A percentile compares a stretch with the other conserved stretches of the same genome.
Conservation (phyloP, 345 rosid genomes). For the Anacardium occidentale region DNA sequence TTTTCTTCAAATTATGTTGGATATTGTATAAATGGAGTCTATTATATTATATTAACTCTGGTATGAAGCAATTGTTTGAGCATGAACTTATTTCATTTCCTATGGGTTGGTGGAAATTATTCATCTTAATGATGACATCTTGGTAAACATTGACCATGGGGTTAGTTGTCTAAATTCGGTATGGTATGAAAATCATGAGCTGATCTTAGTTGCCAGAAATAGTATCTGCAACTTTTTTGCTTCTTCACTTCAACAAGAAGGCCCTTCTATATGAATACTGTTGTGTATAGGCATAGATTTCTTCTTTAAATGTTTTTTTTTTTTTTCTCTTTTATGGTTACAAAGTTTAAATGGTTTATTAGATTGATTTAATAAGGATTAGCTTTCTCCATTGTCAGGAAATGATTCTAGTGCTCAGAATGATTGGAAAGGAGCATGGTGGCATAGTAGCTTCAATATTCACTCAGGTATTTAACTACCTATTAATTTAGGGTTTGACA, state of each 20-base stretch:
- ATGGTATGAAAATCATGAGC: not conserved
- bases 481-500: not conserved
- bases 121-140: no score
- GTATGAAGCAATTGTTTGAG: no score
- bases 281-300: not conserved
- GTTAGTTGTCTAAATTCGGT: no score
- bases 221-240: not conserved
- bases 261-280: no score
- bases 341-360: not conserved
- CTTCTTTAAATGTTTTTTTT: not conserved
- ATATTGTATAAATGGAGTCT: no score
- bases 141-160: no score
- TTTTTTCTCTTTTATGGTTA: not conserved
- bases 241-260: no score
- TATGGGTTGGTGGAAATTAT: no score
- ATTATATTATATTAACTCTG: no score
- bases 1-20: not conserved
- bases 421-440: constrained; percentile 97
- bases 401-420: constrained; percentile 90
- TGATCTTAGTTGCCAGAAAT: not conserved
- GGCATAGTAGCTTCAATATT: constrained; percentile 76
- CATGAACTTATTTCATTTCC: no score
- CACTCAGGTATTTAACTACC: constrained; percentile 52
- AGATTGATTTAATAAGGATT: not conserved
- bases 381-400: constrained; percentile 39